These are phyloP conservation scores for Russula earlei DNA, from an alignment of 768 basidiomycete genomes.

Conservation along the genomic window DNA sequence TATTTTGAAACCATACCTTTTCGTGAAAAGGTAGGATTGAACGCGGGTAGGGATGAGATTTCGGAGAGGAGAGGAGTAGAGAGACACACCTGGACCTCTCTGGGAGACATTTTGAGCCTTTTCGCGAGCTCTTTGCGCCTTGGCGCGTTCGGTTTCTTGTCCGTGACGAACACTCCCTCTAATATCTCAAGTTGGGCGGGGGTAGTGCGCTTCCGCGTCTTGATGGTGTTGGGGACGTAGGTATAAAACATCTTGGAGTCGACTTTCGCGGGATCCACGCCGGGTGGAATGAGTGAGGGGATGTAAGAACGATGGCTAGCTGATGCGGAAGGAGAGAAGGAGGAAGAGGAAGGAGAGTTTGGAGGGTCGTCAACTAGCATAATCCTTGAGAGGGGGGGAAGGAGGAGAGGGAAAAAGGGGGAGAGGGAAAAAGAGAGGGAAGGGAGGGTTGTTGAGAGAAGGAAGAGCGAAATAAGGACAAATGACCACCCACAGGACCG, in stretches of 20 bases:
- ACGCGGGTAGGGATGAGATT: slow-evolving; percentile 8
- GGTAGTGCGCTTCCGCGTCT: slow-evolving; percentile 87
- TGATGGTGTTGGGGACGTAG: slow-evolving; percentile 89
- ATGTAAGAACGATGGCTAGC: slow-evolving; percentile 28
- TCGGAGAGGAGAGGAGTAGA: neutral
- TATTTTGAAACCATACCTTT: slow-evolving; percentile 88
- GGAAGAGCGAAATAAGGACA: neutral
- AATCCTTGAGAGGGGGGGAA: neutral
- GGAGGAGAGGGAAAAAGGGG: neutral
- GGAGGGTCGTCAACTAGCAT: slow-evolving; percentile 11
- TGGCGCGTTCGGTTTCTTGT: slow-evolving; percentile 84
- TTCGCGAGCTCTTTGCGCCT: slow-evolving; percentile 71
- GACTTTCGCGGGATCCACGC: slow-evolving; percentile 56
- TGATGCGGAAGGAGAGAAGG: slow-evolving; percentile 4
- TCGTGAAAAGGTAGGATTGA: neutral
- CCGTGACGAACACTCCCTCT: slow-evolving; percentile 76
- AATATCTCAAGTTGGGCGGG: slow-evolving; percentile 81
- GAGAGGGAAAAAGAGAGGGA: neutral
- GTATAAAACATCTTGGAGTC: slow-evolving; percentile 81
- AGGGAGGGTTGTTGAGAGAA: too few species aligned
- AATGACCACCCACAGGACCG: too few species aligned
- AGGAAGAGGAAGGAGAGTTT: neutral
- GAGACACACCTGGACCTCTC: slow-evolving; percentile 82
- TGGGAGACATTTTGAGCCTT: slow-evolving; percentile 83
- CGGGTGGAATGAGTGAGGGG: slow-evolving; percentile 40